phyloP scores from a whole-genome alignment of 805 yeast species.

The Metschnikowia arizonensis region DNA sequence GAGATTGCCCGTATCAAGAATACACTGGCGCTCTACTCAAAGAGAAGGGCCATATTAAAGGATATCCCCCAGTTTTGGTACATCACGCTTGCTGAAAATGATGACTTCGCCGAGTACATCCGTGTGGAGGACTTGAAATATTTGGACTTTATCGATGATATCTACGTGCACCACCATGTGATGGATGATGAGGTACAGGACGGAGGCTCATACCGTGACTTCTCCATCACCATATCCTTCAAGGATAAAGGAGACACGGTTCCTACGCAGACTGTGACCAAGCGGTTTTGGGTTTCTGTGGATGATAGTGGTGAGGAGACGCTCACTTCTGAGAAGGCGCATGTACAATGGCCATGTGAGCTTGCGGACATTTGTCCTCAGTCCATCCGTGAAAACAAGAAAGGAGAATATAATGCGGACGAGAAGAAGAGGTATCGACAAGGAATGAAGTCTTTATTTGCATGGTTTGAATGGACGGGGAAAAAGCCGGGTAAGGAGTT shows the following conservation, averaged over 20 bases:
- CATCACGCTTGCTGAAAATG: constrained; percentile 74
- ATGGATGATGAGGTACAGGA: constrained; percentile 24
- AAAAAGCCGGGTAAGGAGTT: constrained; percentile 71
- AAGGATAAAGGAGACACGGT: constrained; percentile 33
- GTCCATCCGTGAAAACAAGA: constrained; percentile 34
- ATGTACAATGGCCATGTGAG: constrained; percentile 66
- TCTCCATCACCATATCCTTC: constrained; percentile 58
- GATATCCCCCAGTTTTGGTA: constrained; percentile 82
- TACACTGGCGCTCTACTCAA: constrained; percentile 53
- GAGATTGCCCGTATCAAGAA: constrained; percentile 50
- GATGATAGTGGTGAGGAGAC: constrained; percentile 54
- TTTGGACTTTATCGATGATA: constrained; percentile 61
- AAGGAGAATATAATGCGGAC: constrained; percentile 38
- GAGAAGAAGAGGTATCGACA: constrained; percentile 59
- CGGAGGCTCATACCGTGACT: constrained; percentile 46
- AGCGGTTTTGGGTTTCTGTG: constrained; percentile 48
- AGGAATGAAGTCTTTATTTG: constrained; percentile 81
- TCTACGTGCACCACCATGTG: constrained; percentile 54
- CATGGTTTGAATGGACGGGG: constrained; percentile 87
- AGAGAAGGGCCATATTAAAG: constrained; percentile 50
- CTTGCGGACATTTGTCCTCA: constrained; percentile 55
- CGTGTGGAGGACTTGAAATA: constrained; percentile 73
- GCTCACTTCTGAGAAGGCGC: constrained; percentile 51
- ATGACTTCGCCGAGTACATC: constrained; percentile 79
- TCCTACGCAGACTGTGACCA: constrained; percentile 55